Evolutionary conservation across 169 alveolate genomes (phyloP).

Genomic region (Plasmodium relictum): DNA sequence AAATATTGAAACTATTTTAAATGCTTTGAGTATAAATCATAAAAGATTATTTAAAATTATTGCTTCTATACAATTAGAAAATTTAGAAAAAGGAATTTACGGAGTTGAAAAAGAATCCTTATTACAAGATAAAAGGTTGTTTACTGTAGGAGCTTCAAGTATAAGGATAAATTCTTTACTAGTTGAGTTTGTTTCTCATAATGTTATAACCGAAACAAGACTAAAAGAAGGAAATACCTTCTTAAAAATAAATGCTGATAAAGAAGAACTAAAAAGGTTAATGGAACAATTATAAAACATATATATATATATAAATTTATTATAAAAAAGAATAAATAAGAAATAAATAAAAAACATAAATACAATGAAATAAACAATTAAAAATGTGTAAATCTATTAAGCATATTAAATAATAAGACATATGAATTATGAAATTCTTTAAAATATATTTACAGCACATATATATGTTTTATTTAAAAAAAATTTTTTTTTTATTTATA

Average conservation of each 20-base stretch:
- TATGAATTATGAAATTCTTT: no score
- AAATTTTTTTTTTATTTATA: no score
- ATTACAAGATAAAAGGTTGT: slow-evolving; percentile 49
- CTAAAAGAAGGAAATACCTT: slow-evolving; percentile 68
- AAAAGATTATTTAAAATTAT: slow-evolving; percentile 82
- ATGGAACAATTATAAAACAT: not conserved
- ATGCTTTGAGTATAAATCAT: slow-evolving; percentile 85
- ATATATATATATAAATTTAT: no score
- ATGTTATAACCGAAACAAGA: slow-evolving; percentile 73
- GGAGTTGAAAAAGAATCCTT: slow-evolving; percentile 68
- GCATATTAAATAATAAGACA: no score
- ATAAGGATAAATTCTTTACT: slow-evolving; percentile 58
- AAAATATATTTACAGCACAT: no score
- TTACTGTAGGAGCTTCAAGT: slow-evolving; percentile 71
- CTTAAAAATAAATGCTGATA: slow-evolving; percentile 63
- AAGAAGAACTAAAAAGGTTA: slow-evolving; percentile 48
- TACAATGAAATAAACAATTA: no score
- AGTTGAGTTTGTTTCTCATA: slow-evolving; percentile 67
- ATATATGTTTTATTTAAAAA: no score
- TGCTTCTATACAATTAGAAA: slow-evolving; percentile 85
- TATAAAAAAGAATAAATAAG: no score
- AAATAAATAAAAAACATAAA: no score
- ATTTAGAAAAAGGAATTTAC: slow-evolving; percentile 61
- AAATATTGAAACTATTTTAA: slow-evolving; percentile 78
- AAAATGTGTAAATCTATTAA: no score